Evolutionary conservation across 2,329 filamentous ascomycete species (phyloP).

Genomic region (Chrysoporthe cubensis): DNA sequence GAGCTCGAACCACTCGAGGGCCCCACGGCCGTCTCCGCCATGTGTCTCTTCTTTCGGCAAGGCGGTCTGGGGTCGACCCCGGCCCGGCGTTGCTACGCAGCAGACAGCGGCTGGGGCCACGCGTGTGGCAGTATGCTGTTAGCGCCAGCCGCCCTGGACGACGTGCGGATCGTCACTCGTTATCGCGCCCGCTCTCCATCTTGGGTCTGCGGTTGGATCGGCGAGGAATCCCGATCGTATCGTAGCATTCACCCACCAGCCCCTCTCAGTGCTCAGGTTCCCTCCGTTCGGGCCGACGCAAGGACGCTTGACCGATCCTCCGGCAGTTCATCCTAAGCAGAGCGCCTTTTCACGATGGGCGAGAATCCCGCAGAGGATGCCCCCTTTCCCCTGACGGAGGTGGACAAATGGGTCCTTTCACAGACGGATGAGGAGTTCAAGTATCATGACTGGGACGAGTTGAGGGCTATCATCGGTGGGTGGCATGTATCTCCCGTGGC

Average conservation of each 20-base stretch:
- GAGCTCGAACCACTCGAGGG: background rate
- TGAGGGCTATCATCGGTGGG: constrained; percentile 69
- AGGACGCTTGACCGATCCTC: background rate
- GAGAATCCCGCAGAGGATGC: constrained; percentile 45
- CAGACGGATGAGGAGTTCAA: constrained; percentile 72
- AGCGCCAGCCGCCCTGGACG: no score
- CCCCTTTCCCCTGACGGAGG: constrained; percentile 63
- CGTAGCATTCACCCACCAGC: no score
- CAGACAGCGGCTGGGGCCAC: no score
- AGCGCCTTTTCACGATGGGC: constrained; percentile 41
- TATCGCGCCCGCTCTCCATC: no score
- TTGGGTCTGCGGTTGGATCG: no score
- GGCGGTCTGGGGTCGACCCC: background rate
- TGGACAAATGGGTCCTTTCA: constrained; percentile 61
- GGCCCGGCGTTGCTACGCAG: no score
- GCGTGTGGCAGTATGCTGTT: no score
- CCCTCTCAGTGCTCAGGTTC: no score
- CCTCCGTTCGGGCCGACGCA: no score
- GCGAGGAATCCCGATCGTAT: no score
- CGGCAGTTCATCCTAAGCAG: background rate
- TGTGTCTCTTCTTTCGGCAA: background rate
- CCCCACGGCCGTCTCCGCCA: background rate
- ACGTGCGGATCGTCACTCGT: no score
- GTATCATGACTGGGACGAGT: constrained; percentile 73
- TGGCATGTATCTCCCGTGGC: background rate